phyloP scores from a whole-genome alignment of 1,284 basidiomycete species.

The Sanghuangporus weigelae region DNA sequence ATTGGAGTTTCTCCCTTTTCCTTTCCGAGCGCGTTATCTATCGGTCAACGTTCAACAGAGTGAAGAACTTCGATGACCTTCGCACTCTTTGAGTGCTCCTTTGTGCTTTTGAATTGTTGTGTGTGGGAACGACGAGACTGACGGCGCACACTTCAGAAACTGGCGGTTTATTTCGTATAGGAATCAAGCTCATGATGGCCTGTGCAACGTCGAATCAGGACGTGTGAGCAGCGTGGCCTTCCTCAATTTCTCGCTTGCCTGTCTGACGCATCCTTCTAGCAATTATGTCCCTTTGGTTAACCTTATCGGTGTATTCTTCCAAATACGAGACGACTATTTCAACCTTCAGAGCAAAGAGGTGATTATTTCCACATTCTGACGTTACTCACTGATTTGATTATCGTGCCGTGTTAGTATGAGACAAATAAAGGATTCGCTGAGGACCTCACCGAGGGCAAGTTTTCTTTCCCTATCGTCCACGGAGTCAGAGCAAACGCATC shows the following conservation, averaged over 20 bases:
- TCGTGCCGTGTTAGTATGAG: conserved; percentile 58
- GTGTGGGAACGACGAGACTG: not conserved
- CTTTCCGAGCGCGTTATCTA: not conserved
- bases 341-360: conserved; percentile 88
- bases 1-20: not conserved
- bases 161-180: conserved; percentile 89
- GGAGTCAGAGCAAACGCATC: conserved; percentile 71
- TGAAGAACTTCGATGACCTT: not conserved
- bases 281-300: conserved; percentile 92
- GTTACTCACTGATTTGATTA: not conserved
- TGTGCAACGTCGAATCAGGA: conserved; percentile 58
- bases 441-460: conserved; percentile 94
- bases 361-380: not conserved
- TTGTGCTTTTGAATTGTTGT: not conserved
- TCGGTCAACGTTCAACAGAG: not conserved
- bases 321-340: conserved; percentile 97
- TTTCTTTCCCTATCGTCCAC: conserved; percentile 94
- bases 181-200: conserved; percentile 96
- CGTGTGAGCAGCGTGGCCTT: conserved; percentile 40
- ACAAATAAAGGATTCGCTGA: conserved; percentile 94
- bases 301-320: conserved; percentile 91
- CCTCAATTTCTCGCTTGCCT: not conserved
- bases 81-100: no score
- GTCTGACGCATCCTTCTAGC: conserved; percentile 35
- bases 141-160: conserved; percentile 60